phyloP scores from a whole-genome alignment of 164 flowering plant species.

The Dillenia suffruticosa region DNA sequence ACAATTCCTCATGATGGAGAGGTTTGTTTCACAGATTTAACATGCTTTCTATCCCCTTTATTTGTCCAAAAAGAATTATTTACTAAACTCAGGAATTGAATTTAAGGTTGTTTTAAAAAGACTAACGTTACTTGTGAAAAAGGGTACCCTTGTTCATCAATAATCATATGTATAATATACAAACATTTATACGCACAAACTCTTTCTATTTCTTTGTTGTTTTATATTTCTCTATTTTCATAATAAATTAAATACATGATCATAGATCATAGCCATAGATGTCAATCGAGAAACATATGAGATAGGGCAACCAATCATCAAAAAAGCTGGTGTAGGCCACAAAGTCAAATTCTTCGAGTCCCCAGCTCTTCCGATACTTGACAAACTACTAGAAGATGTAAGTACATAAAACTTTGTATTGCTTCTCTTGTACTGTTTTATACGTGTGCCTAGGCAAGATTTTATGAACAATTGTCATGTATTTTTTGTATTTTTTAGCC shows the following conservation, averaged over 20 bases:
- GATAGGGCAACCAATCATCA: constrained; percentile 37
- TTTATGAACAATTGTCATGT: too few relatives aligned
- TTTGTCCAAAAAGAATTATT: too few relatives aligned
- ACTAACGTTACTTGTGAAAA: too few relatives aligned
- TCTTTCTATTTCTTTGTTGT: too few relatives aligned
- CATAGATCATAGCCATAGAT: constrained; percentile 7
- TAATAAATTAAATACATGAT: not conserved
- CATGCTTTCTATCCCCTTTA: not conserved
- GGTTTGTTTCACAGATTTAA: not conserved
- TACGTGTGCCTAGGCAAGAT: too few relatives aligned
- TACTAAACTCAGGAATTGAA: too few relatives aligned
- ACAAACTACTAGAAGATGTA: constrained; percentile 20
- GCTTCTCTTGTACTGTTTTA: too few relatives aligned
- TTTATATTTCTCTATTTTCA: too few relatives aligned
- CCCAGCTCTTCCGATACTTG: constrained; percentile 21
- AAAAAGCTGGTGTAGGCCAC: constrained; percentile 42
- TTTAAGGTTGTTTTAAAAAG: too few relatives aligned
- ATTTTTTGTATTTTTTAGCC: constrained; percentile 9
- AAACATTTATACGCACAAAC: too few relatives aligned
- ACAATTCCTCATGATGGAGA: constrained; percentile 1
- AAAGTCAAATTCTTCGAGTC: constrained; percentile 36
- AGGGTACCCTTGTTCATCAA: too few relatives aligned
- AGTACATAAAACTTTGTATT: not conserved
- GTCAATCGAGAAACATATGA: constrained; percentile 19
- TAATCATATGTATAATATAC: too few relatives aligned